Conservation (phyloP, 2,329 filamentous ascomycete genomes). For the Cyphellophora europaea region DNA sequence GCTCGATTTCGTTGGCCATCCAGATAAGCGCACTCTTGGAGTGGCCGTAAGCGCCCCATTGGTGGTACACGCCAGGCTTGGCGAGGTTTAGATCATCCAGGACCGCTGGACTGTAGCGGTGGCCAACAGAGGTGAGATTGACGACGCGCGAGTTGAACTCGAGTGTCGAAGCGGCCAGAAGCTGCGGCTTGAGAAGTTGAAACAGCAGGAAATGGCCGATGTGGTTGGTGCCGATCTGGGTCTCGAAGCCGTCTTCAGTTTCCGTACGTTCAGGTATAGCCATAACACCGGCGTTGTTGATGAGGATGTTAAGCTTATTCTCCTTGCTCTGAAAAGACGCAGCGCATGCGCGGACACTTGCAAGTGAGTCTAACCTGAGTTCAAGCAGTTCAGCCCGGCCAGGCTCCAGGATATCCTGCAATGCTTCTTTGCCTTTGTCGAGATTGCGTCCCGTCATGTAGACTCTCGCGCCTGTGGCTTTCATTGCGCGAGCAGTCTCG, state of each 20-base stretch:
- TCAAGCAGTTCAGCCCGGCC: slow-evolving; percentile 23
- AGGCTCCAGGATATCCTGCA: slow-evolving; percentile 17
- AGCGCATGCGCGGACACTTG: slow-evolving; percentile 23
- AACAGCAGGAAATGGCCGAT: slow-evolving; percentile 47
- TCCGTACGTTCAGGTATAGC: slow-evolving; percentile 22
- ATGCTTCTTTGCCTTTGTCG: slow-evolving; percentile 22
- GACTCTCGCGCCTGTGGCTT: slow-evolving; percentile 28
- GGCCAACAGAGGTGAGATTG: slow-evolving; percentile 33
- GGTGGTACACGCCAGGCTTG: slow-evolving; percentile 24
- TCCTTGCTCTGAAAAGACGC: slow-evolving; percentile 16
- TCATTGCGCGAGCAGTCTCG: slow-evolving; percentile 30
- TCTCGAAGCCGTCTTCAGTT: slow-evolving; percentile 40
- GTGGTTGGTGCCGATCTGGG: slow-evolving; percentile 46
- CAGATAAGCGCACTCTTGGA: slow-evolving; percentile 43
- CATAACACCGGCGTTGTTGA: slow-evolving; percentile 41
- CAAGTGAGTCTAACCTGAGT: slow-evolving; percentile 25
- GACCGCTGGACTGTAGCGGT: slow-evolving; percentile 26
- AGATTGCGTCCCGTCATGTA: slow-evolving; percentile 28
- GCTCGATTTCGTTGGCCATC: slow-evolving; percentile 41
- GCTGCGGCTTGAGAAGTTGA: slow-evolving; percentile 35
- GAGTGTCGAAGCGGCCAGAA: slow-evolving; percentile 30
- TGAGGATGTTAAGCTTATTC: slow-evolving; percentile 26
- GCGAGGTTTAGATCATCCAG: slow-evolving; percentile 33
- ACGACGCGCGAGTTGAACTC: slow-evolving; percentile 38
- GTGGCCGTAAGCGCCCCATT: slow-evolving; percentile 34